phyloP scores from a whole-genome alignment of 2,329 filamentous ascomycete species.

The Beauveria caledonica region DNA sequence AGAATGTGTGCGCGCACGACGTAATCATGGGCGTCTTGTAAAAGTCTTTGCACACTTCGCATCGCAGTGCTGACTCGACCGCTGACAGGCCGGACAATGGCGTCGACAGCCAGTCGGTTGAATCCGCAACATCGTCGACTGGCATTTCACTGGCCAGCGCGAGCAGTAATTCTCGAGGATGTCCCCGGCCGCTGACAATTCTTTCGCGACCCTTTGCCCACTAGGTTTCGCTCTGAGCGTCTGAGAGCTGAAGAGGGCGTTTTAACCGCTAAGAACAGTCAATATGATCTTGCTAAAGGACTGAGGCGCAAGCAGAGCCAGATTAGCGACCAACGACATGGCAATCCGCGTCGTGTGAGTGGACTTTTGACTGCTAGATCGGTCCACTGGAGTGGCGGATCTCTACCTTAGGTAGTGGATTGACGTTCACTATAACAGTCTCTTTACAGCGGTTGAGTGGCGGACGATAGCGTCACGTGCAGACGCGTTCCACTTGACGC shows the following conservation, averaged over 20 bases:
- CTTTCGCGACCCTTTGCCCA: neutral
- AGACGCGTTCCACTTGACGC: constrained; percentile 10
- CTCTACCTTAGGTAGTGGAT: neutral
- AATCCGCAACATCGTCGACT: constrained; percentile 51
- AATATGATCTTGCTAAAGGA: neutral
- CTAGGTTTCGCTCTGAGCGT: neutral
- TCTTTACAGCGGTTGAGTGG: neutral
- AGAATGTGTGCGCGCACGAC: constrained; percentile 91
- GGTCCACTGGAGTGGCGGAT: neutral
- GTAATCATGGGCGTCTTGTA: constrained; percentile 93
- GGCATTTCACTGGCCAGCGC: constrained; percentile 19
- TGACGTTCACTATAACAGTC: neutral
- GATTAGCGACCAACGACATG: neutral
- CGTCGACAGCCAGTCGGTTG: constrained; percentile 78
- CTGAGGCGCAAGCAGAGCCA: neutral
- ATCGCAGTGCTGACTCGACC: constrained; percentile 80
- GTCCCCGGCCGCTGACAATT: neutral
- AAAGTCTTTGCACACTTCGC: constrained; percentile 97
- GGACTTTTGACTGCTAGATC: neutral
- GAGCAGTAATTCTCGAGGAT: neutral
- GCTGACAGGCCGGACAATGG: constrained; percentile 56
- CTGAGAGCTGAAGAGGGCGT: neutral
- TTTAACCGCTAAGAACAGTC: neutral
- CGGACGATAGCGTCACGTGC: constrained; percentile 5
- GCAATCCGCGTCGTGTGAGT: constrained; percentile 7